These are phyloP conservation scores for Agaricus bisporus DNA, from an alignment of 768 basidiomycete species.

Conservation along the genomic window DNA sequence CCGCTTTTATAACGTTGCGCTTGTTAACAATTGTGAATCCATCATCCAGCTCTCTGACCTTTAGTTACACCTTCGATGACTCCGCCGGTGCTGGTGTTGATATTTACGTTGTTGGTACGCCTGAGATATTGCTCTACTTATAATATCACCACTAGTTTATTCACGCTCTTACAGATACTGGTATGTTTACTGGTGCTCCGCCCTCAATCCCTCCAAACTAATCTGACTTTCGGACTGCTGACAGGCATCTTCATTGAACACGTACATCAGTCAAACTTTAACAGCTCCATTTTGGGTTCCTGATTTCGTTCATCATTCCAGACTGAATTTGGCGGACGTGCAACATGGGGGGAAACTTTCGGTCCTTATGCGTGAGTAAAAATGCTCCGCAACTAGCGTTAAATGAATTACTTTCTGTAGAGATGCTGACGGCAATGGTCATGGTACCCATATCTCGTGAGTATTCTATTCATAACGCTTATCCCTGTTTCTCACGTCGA, in stretches of 20 bases:
- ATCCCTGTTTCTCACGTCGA: background rate
- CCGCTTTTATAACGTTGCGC: background rate
- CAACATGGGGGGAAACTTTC: slow-evolving; percentile 30
- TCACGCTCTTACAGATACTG: slow-evolving; percentile 14
- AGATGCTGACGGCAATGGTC: slow-evolving; percentile 30
- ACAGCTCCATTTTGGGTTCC: too few species aligned
- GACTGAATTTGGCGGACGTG: slow-evolving; percentile 34
- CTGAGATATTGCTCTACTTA: background rate
- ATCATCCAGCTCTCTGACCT: slow-evolving; percentile 13
- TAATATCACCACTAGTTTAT: background rate
- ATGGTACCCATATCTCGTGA: slow-evolving; percentile 30
- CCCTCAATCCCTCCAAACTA: background rate
- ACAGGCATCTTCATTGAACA: slow-evolving; percentile 20
- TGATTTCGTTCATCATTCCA: slow-evolving; percentile 7
- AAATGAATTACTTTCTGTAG: background rate
- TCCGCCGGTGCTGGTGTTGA: slow-evolving; percentile 25
- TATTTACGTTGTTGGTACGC: slow-evolving; percentile 29
- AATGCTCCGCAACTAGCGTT: background rate
- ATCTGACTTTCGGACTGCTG: background rate
- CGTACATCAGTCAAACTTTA: slow-evolving; percentile 11
- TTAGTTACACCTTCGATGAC: slow-evolving; percentile 17
- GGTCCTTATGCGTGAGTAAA: slow-evolving; percentile 17
- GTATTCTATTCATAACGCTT: background rate
- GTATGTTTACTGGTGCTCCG: slow-evolving; percentile 7
- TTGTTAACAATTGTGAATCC: background rate